A percentile compares a stretch with the other conserved stretches of the same genome.
These are phyloP conservation scores for Fusarium odoratissimum DNA, from an alignment of 2,329 filamentous ascomycete genomes.

Conservation along the genomic window DNA sequence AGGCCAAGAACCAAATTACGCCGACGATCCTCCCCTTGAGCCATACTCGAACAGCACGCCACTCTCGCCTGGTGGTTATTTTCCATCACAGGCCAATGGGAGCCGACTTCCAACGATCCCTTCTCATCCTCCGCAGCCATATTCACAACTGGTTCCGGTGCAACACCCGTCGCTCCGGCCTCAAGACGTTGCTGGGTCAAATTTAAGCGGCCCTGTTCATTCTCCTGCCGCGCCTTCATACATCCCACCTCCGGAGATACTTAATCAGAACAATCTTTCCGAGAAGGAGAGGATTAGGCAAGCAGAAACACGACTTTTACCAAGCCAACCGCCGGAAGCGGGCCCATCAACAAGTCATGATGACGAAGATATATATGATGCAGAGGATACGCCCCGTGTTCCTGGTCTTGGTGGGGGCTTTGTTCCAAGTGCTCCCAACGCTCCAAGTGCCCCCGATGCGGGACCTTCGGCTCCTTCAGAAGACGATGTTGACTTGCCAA, in stretches of 20 bases:
- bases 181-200: conserved; percentile 12
- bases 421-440: conserved; percentile 14
- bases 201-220: conserved; percentile 31
- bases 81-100: conserved; percentile 53
- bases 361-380: conserved; percentile 63
- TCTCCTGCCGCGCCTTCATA: conserved; percentile 54
- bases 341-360: conserved; percentile 40
- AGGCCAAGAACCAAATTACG: conserved; percentile 37
- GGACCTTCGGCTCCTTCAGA: conserved; percentile 59
- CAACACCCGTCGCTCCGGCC: conserved; percentile 28
- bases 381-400: conserved; percentile 53
- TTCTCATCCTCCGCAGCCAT: conserved; percentile 47
- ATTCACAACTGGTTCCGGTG: conserved; percentile 45
- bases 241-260: conserved; percentile 69
- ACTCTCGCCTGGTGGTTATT: conserved; percentile 41
- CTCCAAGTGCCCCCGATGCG: conserved; percentile 12
- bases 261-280: conserved; percentile 71
- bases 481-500: conserved; percentile 54
- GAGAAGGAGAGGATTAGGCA: conserved; percentile 85
- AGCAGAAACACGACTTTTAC: conserved; percentile 82
- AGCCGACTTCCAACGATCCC: conserved; percentile 45
- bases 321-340: conserved; percentile 73
- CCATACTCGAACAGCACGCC: conserved; percentile 31
- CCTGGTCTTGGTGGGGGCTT: conserved; percentile 25
- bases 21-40: conserved; percentile 39